Conservation (phyloP, 2,329 filamentous ascomycete genomes). For the Alternaria sp. region DNA sequence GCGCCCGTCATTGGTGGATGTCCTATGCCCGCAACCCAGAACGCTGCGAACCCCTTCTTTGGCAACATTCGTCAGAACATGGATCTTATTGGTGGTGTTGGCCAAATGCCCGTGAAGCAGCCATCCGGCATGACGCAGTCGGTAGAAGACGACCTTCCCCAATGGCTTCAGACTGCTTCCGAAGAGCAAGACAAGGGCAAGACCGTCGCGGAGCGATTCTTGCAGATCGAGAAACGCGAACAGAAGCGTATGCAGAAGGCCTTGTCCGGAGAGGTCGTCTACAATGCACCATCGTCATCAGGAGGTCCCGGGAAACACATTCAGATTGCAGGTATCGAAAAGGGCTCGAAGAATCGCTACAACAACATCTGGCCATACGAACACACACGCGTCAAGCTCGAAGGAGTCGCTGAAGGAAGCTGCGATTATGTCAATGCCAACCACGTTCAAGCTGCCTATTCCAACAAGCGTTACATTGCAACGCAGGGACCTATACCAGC, state of each 20-base stretch:
- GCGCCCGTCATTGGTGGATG: constrained; percentile 90
- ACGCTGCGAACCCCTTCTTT: constrained; percentile 86
- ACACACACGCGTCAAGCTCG: constrained; percentile 83
- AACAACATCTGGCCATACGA: constrained; percentile 98
- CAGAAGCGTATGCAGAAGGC: constrained; percentile 92
- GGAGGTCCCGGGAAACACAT: constrained; percentile 58
- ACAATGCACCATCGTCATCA: constrained; percentile 52
- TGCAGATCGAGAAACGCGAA: constrained; percentile 83
- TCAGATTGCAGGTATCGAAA: constrained; percentile 89
- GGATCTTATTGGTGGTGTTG: constrained; percentile 91
- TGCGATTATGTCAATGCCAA: constrained; percentile 98
- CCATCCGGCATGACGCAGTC: constrained; percentile 60
- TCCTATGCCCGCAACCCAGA: constrained; percentile 72
- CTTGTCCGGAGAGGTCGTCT: constrained; percentile 66
- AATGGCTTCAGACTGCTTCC: constrained; percentile 77
- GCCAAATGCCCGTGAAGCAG: constrained; percentile 71
- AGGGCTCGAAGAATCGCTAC: constrained; percentile 94
- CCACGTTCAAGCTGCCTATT: constrained; percentile 78
- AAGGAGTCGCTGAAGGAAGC: constrained; percentile 67
- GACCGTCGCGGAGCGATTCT: constrained; percentile 79
- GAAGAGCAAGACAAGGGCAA: constrained; percentile 76
- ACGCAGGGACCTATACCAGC: constrained; percentile 91
- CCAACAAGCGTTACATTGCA: constrained; percentile 92
- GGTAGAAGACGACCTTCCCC: constrained; percentile 65
- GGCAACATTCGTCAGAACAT: constrained; percentile 96